phyloP scores from a whole-genome alignment of 148 eudicot genomes.

The Cornus kousa region DNA sequence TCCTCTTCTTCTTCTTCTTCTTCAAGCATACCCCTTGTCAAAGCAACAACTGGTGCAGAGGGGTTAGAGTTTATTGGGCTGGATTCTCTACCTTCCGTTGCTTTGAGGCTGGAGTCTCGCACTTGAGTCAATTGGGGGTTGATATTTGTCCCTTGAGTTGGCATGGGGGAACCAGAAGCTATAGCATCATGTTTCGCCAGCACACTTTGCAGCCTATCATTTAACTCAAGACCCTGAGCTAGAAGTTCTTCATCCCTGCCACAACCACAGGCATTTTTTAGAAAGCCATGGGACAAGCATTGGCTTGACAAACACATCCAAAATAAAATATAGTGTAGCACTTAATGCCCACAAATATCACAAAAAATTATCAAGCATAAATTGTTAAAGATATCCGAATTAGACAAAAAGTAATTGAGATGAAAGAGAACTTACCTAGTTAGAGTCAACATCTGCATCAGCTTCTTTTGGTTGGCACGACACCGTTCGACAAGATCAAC shows the following conservation, averaged over 20 bases:
- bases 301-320: constrained; percentile 1
- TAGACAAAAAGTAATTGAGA: not conserved
- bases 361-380: not conserved
- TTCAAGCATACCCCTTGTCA: constrained; percentile 26
- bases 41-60: constrained; percentile 34
- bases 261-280: not conserved
- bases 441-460: constrained; percentile 77
- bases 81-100: constrained; percentile 28
- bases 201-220: constrained; percentile 75
- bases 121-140: constrained; percentile 22
- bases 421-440: constrained; percentile 48
- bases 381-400: not conserved
- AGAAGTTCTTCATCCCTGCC: constrained; percentile 88
- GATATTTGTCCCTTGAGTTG: constrained; percentile 29
- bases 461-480: constrained; percentile 83
- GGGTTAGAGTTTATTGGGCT: constrained; percentile 29
- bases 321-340: not conserved
- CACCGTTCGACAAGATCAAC: constrained; percentile 83
- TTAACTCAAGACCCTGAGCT: constrained; percentile 76
- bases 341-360: not conserved
- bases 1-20: constrained; percentile 91
- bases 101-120: constrained; percentile 27
- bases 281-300: not conserved
- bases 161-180: constrained; percentile 76
- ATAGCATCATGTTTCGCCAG: constrained; percentile 84